A percentile compares a stretch with the other conserved stretches of the same genome.
These are phyloP conservation scores for Platanthera guangdongensis DNA, from an alignment of 106 monocot species.

Conservation along the genomic window DNA sequence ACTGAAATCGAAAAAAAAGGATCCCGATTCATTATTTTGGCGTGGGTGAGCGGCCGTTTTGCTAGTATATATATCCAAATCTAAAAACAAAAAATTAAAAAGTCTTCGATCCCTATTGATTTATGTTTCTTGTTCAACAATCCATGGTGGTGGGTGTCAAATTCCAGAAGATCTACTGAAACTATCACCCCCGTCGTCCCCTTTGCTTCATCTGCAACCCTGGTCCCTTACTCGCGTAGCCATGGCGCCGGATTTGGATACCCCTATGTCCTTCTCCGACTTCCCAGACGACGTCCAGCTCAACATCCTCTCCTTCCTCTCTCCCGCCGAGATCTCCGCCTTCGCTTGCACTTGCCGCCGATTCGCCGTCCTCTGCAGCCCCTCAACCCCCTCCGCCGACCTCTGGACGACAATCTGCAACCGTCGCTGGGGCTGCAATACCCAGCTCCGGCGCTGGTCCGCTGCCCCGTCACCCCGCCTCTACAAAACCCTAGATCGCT, in stretches of 20 bases:
- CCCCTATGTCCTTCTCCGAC: slow-evolving; percentile 31
- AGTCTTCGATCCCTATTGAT: no score
- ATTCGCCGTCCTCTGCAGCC: slow-evolving; percentile 39
- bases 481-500: slow-evolving; percentile 12
- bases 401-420: slow-evolving; percentile 55
- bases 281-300: slow-evolving; percentile 74
- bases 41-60: no score
- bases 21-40: no score
- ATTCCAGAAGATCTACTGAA: background rate
- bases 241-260: slow-evolving; percentile 2
- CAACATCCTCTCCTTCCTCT: slow-evolving; percentile 58
- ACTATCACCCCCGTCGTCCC: background rate
- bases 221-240: no score
- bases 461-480: slow-evolving; percentile 2
- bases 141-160: background rate
- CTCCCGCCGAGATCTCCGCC: slow-evolving; percentile 28
- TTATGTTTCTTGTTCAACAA: background rate
- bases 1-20: no score
- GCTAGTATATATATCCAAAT: no score
- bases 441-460: slow-evolving; percentile 26
- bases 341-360: slow-evolving; percentile 53
- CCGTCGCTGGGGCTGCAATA: slow-evolving; percentile 61
- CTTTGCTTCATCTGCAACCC: no score
- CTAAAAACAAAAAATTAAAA: no score
- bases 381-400: slow-evolving; percentile 19